Percentiles rank a stretch among this genome's conserved stretches.
These are phyloP conservation scores for Aspergillus chevalieri DNA, from an alignment of 2,329 filamentous ascomycete species.

Conservation along the genomic window DNA sequence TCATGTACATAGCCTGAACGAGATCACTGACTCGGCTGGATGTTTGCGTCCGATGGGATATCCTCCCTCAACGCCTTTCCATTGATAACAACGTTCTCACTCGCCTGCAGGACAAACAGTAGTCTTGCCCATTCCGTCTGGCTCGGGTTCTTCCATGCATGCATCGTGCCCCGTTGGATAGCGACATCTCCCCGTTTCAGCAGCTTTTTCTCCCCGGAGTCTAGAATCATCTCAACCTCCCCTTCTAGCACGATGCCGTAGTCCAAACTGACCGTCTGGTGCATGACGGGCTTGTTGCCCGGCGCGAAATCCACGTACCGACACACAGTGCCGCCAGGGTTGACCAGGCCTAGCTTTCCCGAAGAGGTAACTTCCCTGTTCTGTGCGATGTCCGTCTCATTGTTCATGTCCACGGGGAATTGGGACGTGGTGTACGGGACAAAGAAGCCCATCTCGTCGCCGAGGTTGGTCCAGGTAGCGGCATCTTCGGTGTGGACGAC, in stretches of 20 bases:
- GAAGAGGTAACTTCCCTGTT: slow-evolving; percentile 23
- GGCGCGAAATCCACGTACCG: slow-evolving; percentile 47
- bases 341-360: slow-evolving; percentile 31
- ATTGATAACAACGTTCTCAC: slow-evolving; percentile 15
- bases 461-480: slow-evolving; percentile 22
- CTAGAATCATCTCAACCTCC: slow-evolving; percentile 47
- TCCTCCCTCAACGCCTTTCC: slow-evolving; percentile 22
- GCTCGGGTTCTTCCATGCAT: slow-evolving; percentile 49
- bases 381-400: slow-evolving; percentile 27
- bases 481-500: slow-evolving; percentile 28
- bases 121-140: slow-evolving; percentile 45
- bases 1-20: not conserved
- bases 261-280: slow-evolving; percentile 51
- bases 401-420: slow-evolving; percentile 31
- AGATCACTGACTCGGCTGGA: not conserved
- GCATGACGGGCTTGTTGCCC: slow-evolving; percentile 41
- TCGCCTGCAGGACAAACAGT: slow-evolving; percentile 31
- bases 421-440: slow-evolving; percentile 37
- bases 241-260: slow-evolving; percentile 53
- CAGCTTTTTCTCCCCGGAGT: slow-evolving; percentile 44
- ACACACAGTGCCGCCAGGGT: slow-evolving; percentile 37
- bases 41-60: slow-evolving; percentile 7
- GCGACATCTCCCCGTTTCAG: slow-evolving; percentile 50
- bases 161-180: slow-evolving; percentile 52
- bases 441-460: slow-evolving; percentile 32